Evolutionary conservation across 371 early-diverging fungal genomes (phyloP), one percentile per base, ranked within the genome.

Genomic region (Thermomucor indicae-seudaticae): DNA sequence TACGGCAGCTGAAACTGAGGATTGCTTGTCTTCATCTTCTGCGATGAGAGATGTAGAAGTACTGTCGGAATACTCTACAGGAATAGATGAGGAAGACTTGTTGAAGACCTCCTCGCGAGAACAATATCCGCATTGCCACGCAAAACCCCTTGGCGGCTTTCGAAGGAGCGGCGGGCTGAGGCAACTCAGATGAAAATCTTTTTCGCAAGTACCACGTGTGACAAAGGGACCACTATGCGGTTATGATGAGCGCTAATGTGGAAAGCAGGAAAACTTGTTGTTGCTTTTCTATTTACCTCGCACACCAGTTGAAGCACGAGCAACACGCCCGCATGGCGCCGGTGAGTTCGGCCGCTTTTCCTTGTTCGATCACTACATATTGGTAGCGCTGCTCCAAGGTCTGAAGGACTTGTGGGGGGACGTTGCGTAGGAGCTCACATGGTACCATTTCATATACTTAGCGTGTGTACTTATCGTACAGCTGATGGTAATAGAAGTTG

Each of bases 371-470:
- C 16, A 91, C 78, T 43, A 94, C 85, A 60, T 84, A 93, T 53
- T 84, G 79, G 64, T 88, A 91, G 25, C 83, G 78, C 41, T 78
- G 67, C 19, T 49, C 56, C 4, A 93, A 73, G 28, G 85, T 83
- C 16, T 73, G 74, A 17, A 81, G 70, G 16, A 90, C 81, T 28
- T 86, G 76, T 12, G 71, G 70, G 10, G 93, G 93, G 12, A 91
- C 84, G 51, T 92, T 92, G 44, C 83, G 87, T 30, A 91, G 85
- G 4, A 79, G 62, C 37, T 82, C 78, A 25, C 87, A 79, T 1
- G 95, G 91, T 2, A 93, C 64, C 3, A 92, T 88, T 54, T 94
- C 95, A 63, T 90, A 93, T 16, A 91, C 73, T 14, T 91, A 86
- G 43, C 85, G 88, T 34, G 89, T 93, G 66, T 89, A 92, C 19